phyloP scores from a whole-genome alignment of 106 monocot genomes.

The Dendrobium chrysotoxum region DNA sequence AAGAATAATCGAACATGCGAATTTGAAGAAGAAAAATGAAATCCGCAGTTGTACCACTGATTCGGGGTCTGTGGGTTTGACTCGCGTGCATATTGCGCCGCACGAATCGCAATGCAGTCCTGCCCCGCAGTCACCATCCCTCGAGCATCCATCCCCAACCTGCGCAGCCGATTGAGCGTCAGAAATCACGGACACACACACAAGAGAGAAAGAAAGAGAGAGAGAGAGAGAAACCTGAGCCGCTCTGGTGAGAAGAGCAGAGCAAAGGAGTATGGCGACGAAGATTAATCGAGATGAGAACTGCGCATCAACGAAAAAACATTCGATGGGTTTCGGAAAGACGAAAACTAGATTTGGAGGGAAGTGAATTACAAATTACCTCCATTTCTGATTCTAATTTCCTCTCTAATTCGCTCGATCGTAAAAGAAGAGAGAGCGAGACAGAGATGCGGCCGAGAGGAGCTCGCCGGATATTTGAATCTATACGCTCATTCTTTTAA shows the following conservation, averaged over 20 bases:
- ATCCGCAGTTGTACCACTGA: slow-evolving; percentile 12
- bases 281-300: neutral
- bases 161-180: neutral
- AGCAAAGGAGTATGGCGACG: neutral
- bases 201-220: neutral
- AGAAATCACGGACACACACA: neutral
- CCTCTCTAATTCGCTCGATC: neutral
- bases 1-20: neutral
- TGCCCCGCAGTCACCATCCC: slow-evolving; percentile 28
- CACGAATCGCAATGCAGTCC: slow-evolving; percentile 58
- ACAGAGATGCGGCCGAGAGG: no score
- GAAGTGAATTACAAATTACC: neutral
- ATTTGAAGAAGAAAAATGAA: neutral
- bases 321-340: no score
- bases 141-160: slow-evolving; percentile 37
- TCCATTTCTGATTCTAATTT: neutral
- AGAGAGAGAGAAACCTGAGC: neutral
- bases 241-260: neutral
- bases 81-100: slow-evolving; percentile 32
- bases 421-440: neutral
- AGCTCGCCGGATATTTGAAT: no score
- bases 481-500: no score
- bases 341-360: neutral
- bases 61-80: slow-evolving; percentile 43
- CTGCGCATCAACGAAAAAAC: neutral